Evolutionary conservation across 306 rosid genomes (phyloP).

Genomic region (Echinosophora koreensis): DNA sequence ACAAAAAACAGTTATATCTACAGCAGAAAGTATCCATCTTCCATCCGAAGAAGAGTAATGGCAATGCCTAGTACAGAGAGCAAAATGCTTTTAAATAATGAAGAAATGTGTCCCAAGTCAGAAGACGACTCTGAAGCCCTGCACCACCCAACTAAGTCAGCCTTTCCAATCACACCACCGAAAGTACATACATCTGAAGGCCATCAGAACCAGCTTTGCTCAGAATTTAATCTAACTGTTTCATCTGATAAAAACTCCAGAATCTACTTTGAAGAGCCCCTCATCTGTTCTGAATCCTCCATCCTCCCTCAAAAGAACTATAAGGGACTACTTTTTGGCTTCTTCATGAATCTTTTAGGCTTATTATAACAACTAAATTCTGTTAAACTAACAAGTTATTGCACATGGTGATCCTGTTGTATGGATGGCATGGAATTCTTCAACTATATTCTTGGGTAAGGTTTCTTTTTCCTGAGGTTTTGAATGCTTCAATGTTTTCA

Average conservation of each 20-base stretch:
- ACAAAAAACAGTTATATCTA: slow-evolving; percentile 53
- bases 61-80: slow-evolving; percentile 69
- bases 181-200: slow-evolving; percentile 63
- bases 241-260: slow-evolving; percentile 75
- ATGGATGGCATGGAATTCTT: slow-evolving; percentile 30
- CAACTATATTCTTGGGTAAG: slow-evolving; percentile 47
- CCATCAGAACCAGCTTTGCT: slow-evolving; percentile 51
- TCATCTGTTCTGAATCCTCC: slow-evolving; percentile 94
- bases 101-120: slow-evolving; percentile 47
- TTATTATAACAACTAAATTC: slow-evolving; percentile 11
- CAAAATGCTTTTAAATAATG: slow-evolving; percentile 57
- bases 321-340: slow-evolving; percentile 80
- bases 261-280: slow-evolving; percentile 80
- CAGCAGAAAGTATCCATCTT: slow-evolving; percentile 53
- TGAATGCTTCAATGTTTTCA: not conserved
- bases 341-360: slow-evolving; percentile 49
- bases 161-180: slow-evolving; percentile 56
- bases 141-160: slow-evolving; percentile 32
- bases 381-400: slow-evolving; percentile 22
- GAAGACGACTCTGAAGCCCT: slow-evolving; percentile 26
- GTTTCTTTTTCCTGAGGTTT: slow-evolving; percentile 2
- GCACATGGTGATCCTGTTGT: slow-evolving; percentile 27
- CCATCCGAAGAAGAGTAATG: slow-evolving; percentile 80
- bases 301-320: slow-evolving; percentile 83
- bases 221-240: slow-evolving; percentile 48